Evolutionary conservation across 371 early-diverging fungal species (phyloP).

Genomic region (Capillidium heterosporum): DNA sequence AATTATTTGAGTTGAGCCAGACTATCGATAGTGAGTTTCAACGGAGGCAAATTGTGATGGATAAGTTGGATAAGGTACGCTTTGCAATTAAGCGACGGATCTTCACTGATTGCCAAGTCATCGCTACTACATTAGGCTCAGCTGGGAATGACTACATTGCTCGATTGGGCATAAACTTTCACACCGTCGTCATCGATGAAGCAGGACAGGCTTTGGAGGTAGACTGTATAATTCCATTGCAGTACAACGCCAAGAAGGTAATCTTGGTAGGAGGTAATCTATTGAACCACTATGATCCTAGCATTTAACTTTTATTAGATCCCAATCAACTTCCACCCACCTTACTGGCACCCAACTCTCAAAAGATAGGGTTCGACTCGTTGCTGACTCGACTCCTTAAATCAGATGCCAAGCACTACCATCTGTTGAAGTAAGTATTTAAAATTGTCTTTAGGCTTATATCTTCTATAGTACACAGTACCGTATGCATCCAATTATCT

Average conservation of each 20-base stretch:
- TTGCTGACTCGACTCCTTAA: constrained; percentile 72
- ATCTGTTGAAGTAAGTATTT: constrained; percentile 66
- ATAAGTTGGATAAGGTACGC: too few relatives aligned
- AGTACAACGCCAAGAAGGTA: constrained; percentile 60
- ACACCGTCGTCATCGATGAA: constrained; percentile 90
- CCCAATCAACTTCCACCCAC: constrained; percentile 92
- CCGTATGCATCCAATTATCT: constrained; percentile 93
- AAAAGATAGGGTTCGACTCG: constrained; percentile 51
- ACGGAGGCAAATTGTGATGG: too few relatives aligned
- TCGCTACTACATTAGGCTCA: constrained; percentile 68
- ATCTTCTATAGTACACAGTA: too few relatives aligned
- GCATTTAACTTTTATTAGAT: too few relatives aligned
- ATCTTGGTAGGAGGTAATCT: constrained; percentile 95
- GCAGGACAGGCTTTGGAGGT: constrained; percentile 94
- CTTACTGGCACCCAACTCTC: constrained; percentile 64
- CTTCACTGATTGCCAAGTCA: too few relatives aligned
- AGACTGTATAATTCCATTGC: constrained; percentile 75
- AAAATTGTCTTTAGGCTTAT: too few relatives aligned
- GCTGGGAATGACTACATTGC: constrained; percentile 73
- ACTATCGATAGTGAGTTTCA: too few relatives aligned
- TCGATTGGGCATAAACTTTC: constrained; percentile 35
- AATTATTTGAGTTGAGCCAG: too few relatives aligned
- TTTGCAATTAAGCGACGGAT: too few relatives aligned
- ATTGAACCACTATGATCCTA: too few relatives aligned
- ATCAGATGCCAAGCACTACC: constrained; percentile 33